Percentiles rank a stretch among this genome's conserved stretches.
Conservation (phyloP, 495 filamentous ascomycete species). For the Aspergillus heteromorphus region DNA sequence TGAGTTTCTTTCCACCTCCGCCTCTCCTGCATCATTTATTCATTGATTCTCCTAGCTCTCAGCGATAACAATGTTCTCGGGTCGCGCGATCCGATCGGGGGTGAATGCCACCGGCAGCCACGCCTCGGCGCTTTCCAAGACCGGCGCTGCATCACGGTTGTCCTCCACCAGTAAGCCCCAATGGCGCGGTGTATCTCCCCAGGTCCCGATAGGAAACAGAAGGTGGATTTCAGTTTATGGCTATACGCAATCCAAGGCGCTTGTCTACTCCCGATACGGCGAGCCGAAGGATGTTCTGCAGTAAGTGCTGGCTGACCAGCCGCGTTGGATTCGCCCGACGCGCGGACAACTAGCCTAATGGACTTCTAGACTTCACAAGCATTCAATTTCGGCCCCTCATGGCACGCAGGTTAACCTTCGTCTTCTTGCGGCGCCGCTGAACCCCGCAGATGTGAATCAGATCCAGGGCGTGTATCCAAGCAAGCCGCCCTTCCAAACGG, state of each 20-base stretch:
- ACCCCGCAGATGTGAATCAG: constrained; percentile 95
- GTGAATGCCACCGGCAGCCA: constrained; percentile 11
- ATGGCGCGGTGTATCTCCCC: constrained; percentile 6
- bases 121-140: constrained; percentile 5
- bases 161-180: constrained; percentile 28
- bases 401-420: constrained; percentile 58
- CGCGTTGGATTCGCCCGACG: constrained; percentile 2
- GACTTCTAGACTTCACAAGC: constrained; percentile 59
- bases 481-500: constrained; percentile 65
- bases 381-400: constrained; percentile 71
- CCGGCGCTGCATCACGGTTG: constrained; percentile 6
- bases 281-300: constrained; percentile 76
- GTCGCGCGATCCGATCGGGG: constrained; percentile 21
- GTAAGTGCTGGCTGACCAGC: constrained; percentile 31
- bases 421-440: constrained; percentile 84
- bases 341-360: not conserved
- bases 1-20: not conserved
- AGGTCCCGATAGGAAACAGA: constrained; percentile 11
- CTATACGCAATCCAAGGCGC: constrained; percentile 92
- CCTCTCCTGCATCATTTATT: not conserved
- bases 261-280: constrained; percentile 80
- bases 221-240: constrained; percentile 72
- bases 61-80: constrained; percentile 29
- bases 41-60: not conserved
- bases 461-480: constrained; percentile 95